Conservation (phyloP, 1,284 basidiomycete genomes). For the Golubevia sp. region DNA sequence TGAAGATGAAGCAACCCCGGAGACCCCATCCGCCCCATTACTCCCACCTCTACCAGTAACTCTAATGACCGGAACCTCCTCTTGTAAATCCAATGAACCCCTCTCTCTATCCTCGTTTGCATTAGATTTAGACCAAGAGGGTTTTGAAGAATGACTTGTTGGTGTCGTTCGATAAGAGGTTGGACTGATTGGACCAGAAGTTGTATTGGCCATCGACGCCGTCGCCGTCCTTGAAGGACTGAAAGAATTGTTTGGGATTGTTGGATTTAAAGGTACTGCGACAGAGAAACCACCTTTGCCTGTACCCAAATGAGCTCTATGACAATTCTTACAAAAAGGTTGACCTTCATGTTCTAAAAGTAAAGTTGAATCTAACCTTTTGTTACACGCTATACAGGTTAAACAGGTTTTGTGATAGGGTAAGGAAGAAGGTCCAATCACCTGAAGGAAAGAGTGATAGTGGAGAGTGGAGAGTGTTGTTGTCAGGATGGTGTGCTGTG, state of each 20-base stretch:
- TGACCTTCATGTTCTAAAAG: slow-evolving; percentile 57
- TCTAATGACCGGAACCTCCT: not conserved
- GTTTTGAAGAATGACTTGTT: not conserved
- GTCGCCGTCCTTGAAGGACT: no score
- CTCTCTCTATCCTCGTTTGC: not conserved
- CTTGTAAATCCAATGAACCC: not conserved
- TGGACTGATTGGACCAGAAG: not conserved
- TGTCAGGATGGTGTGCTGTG: not conserved
- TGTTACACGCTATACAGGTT: slow-evolving; percentile 53
- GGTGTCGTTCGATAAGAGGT: not conserved
- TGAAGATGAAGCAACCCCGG: not conserved
- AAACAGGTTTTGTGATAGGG: slow-evolving; percentile 58
- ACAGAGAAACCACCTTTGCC: slow-evolving; percentile 55
- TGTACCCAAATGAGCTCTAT: slow-evolving; percentile 50
- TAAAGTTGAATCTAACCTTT: slow-evolving; percentile 52
- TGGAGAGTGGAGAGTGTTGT: not conserved
- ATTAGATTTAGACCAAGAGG: not conserved
- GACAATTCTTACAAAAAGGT: slow-evolving; percentile 58
- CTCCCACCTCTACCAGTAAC: not conserved
- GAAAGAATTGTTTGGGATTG: slow-evolving; percentile 15
- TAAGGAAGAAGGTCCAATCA: slow-evolving; percentile 49
- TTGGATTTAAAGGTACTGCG: slow-evolving; percentile 47
- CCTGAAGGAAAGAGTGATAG: slow-evolving; percentile 9
- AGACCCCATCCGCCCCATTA: no score
- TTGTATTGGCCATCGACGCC: not conserved